Evolutionary conservation across 768 basidiomycete genomes (phyloP).

Genomic region (Multifurca ochricompacta): DNA sequence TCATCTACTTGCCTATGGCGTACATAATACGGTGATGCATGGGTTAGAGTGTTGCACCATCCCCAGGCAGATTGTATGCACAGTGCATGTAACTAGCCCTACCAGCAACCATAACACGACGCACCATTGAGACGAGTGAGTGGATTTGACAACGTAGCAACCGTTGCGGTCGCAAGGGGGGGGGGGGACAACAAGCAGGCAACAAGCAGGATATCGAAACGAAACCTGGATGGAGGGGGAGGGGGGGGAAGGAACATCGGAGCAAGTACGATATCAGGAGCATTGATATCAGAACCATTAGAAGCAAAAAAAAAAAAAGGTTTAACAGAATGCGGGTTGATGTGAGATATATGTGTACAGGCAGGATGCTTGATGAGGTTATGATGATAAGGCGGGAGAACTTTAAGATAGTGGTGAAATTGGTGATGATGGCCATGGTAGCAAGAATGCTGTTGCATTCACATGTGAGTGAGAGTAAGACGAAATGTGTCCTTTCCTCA

Average conservation of each 20-base stretch:
- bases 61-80: too few relatives aligned
- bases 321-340: neutral
- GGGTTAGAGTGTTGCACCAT: neutral
- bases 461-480: too few relatives aligned
- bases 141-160: neutral
- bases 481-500: neutral
- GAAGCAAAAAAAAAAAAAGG: constrained; percentile 6
- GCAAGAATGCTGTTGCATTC: neutral
- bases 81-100: neutral
- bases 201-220: constrained; percentile 10
- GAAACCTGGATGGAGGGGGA: constrained; percentile 5
- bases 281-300: neutral
- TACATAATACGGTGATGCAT: constrained; percentile 3
- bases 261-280: constrained; percentile 3
- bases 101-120: neutral
- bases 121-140: neutral
- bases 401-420: too few relatives aligned
- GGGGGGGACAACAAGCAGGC: neutral
- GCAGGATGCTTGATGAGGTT: neutral
- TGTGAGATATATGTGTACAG: neutral
- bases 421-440: too few relatives aligned
- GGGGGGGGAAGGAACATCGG: neutral
- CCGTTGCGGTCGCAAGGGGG: neutral
- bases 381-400: neutral
- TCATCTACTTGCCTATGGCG: constrained; percentile 3